Conservation (phyloP, 2,329 filamentous ascomycete genomes). For the Calonectria pseudoreteaudii region DNA sequence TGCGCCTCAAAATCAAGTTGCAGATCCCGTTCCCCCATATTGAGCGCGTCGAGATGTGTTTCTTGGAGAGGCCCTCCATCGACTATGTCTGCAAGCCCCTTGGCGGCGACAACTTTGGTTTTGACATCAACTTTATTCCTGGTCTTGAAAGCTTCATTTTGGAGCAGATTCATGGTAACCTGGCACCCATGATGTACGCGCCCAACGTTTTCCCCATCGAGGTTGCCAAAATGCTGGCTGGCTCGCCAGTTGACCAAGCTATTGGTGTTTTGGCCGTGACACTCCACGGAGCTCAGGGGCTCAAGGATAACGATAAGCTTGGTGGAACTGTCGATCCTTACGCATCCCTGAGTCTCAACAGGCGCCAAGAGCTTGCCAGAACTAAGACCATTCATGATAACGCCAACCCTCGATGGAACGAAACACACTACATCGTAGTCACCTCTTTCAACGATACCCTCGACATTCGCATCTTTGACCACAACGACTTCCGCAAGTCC, state of each 20-base stretch:
- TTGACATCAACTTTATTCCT: conserved; percentile 99
- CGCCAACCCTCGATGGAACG: conserved; percentile 91
- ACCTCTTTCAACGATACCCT: conserved; percentile 90
- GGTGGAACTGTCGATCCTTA: conserved; percentile 94
- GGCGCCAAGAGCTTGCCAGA: conserved; percentile 81
- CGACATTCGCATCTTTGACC: conserved; percentile 88
- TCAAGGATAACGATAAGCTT: conserved; percentile 97
- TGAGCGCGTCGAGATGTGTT: conserved; percentile 94
- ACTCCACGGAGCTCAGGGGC: conserved; percentile 87
- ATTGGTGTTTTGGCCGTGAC: conserved; percentile 94
- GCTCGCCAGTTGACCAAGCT: conserved; percentile 92
- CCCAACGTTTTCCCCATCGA: conserved; percentile 99
- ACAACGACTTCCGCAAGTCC: conserved; percentile 95
- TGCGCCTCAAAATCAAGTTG: conserved; percentile 97
- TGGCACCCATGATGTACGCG: conserved; percentile 97
- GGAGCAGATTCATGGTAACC: conserved; percentile 94
- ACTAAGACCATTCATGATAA: conserved; percentile 92
- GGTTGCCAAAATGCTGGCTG: conserved; percentile 97
- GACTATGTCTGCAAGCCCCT: conserved; percentile 99
- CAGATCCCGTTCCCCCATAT: conserved; percentile 96
- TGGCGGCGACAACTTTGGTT: conserved; percentile 93
- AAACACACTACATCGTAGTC: conserved; percentile 95
- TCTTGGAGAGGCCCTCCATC: conserved; percentile 87
- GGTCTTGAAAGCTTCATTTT: conserved; percentile 93
- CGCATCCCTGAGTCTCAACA: conserved; percentile 85